Percentiles rank a stretch among this genome's conserved stretches.
phyloP scores from a whole-genome alignment of 2,329 filamentous ascomycete genomes.

The Sporothrix schenckii region DNA sequence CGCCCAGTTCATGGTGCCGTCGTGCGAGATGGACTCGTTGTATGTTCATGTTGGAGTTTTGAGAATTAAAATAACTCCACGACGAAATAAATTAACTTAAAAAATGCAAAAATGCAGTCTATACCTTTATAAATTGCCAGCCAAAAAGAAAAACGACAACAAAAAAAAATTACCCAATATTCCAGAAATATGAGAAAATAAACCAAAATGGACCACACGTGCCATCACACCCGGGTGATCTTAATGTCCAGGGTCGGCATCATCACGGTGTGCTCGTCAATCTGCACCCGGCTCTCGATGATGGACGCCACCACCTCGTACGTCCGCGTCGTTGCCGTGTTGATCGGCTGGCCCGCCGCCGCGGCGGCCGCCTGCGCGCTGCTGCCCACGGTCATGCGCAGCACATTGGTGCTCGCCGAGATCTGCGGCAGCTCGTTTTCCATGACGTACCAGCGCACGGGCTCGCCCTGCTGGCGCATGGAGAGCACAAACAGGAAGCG shows the following conservation, averaged over 20 bases:
- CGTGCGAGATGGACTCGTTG: too few species aligned
- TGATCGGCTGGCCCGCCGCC: not conserved
- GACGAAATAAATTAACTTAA: not conserved
- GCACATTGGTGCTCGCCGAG: constrained; percentile 10
- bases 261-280: constrained; percentile 22
- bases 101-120: not conserved
- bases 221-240: not conserved
- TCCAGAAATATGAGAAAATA: not conserved
- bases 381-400: constrained; percentile 13
- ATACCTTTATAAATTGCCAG: too few species aligned
- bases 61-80: too few species aligned
- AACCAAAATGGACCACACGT: not conserved
- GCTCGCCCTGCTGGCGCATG: constrained; percentile 26
- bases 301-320: constrained; percentile 31
- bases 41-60: too few species aligned
- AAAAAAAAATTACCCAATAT: not conserved
- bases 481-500: constrained; percentile 26
- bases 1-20: too few species aligned
- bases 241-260: constrained; percentile 32
- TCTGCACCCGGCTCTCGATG: constrained; percentile 13
- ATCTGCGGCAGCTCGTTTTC: constrained; percentile 29
- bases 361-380: not conserved
- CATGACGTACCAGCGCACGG: constrained; percentile 29
- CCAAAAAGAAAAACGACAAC: not conserved
- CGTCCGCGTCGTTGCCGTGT: constrained; percentile 4